Conservation (phyloP, 2,329 filamentous ascomycete genomes). For the Cyclaneusma minus region DNA sequence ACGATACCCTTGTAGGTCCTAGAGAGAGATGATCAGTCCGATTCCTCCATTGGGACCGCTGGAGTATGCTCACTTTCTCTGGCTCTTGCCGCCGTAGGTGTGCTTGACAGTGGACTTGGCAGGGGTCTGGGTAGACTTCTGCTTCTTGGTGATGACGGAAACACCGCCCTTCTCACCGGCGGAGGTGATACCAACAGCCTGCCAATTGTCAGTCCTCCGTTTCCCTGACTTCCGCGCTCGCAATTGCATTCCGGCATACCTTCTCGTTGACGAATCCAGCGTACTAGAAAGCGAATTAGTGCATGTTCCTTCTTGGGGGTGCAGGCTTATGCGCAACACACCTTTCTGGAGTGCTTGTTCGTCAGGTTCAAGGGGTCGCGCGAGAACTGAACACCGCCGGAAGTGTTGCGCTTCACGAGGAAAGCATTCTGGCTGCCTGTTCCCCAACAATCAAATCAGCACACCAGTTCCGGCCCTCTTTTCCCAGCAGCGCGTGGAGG, state of each 20-base stretch:
- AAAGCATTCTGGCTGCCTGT: slow-evolving; percentile 76
- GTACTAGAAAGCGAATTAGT: slow-evolving; percentile 38
- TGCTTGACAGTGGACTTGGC: slow-evolving; percentile 47
- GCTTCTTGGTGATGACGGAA: slow-evolving; percentile 73
- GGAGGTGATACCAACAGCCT: slow-evolving; percentile 67
- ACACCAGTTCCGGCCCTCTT: neutral
- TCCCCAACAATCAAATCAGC: slow-evolving; percentile 4
- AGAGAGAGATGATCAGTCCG: slow-evolving; percentile 5
- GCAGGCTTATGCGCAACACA: slow-evolving; percentile 23
- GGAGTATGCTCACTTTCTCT: neutral
- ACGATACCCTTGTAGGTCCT: slow-evolving; percentile 86
- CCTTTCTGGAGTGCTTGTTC: slow-evolving; percentile 88
- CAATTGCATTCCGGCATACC: slow-evolving; percentile 45
- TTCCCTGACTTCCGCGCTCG: slow-evolving; percentile 5
- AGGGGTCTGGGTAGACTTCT: slow-evolving; percentile 56
- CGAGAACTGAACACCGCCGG: slow-evolving; percentile 78
- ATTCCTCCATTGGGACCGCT: neutral
- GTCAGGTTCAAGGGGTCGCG: slow-evolving; percentile 85
- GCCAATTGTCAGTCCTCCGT: slow-evolving; percentile 3
- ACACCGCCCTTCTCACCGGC: slow-evolving; percentile 62
- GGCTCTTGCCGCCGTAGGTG: slow-evolving; percentile 45
- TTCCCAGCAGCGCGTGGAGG: slow-evolving; percentile 3
- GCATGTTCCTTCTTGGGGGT: neutral
- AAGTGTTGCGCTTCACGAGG: slow-evolving; percentile 76
- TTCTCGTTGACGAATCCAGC: slow-evolving; percentile 89